Evolutionary conservation across 2,329 filamentous ascomycete species (phyloP), one percentile per base, ranked within the genome.

Genomic region (Epicoccum nigrum): DNA sequence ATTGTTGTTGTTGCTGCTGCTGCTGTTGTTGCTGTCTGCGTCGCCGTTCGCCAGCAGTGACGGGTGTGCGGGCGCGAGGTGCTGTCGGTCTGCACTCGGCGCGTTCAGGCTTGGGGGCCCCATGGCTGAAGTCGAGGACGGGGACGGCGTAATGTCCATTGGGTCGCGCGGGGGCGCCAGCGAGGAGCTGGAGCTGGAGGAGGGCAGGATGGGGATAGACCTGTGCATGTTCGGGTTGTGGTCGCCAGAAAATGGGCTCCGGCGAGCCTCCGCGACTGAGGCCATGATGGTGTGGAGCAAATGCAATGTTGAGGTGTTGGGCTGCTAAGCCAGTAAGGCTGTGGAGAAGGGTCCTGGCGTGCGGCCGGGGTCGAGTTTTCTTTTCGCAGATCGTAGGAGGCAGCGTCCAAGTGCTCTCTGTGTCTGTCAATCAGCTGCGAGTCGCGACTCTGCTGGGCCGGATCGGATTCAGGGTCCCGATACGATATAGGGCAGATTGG

Each of bases 131-230:
- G 76, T 67, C 34, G 79, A 73, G 28, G 60, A 50, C 23, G 23
- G 6, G 34, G n/a, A n/a, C 23, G 80, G 78, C 49, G 80, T 80
- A 44, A 81, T 74, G 51, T 84, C 81, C 81, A 84, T 85, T 47
- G 79, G 76, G 55, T 82, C 81, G 45, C 73, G 76, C 49, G 75
- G 76, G 25, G 76, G 73, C 54, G 75, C 70, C 40, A 74, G 73
- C 38, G 76, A 62, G 39, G 77, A 74, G 38, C 76, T 69, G 39
- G 77, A 74, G 38, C 76, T 69, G 28, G 78, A 76, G 15, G 79
- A 79, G 15, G 78, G 75, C 42, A 81, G 75, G 52, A 83, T 77
- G 41, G 81, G 78, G 38, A 83, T 78, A 38, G 78, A 78, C 65
- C 79, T 78, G 65, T 79, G 76, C 58, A 78, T 76, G 49, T 74